These are phyloP conservation scores for Coelomomyces lativittatus DNA, from an alignment of 371 early-diverging fungal species.

Conservation along the genomic window DNA sequence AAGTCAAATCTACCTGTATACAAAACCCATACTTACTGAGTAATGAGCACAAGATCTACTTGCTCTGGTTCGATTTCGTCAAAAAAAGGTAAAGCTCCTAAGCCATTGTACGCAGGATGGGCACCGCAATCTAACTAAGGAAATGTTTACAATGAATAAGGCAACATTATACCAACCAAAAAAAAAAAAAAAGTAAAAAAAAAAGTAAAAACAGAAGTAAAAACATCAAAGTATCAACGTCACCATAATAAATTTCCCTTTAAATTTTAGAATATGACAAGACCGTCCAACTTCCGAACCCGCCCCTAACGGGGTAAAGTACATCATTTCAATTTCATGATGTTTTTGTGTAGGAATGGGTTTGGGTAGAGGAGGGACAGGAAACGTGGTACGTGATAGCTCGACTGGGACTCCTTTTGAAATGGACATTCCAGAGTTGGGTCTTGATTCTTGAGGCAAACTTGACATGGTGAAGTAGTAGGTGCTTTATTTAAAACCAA, in stretches of 20 bases:
- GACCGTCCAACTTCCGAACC: slow-evolving; percentile 99
- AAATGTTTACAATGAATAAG: background rate
- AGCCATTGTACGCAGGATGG: slow-evolving; percentile 95
- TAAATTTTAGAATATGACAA: slow-evolving; percentile 68
- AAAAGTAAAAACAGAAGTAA: slow-evolving; percentile 4
- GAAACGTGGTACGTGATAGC: too few species aligned
- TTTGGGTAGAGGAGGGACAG: too few species aligned
- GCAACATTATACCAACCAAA: too few species aligned
- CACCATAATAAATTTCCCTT: background rate
- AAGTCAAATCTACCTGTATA: too few species aligned
- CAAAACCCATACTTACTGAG: slow-evolving; percentile 68
- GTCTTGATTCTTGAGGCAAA: too few species aligned
- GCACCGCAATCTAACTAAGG: slow-evolving; percentile 92
- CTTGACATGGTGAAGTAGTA: too few species aligned
- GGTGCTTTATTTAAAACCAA: too few species aligned
- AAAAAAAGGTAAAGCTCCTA: slow-evolving; percentile 91
- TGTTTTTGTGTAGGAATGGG: too few species aligned
- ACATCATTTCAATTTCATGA: background rate
- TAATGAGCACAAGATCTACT: slow-evolving; percentile 87
- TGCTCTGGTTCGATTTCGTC: slow-evolving; percentile 88
- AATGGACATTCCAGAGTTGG: too few species aligned
- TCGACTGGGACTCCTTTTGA: too few species aligned
- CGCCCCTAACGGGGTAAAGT: slow-evolving; percentile 88
- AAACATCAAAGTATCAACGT: background rate
- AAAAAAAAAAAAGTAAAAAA: slow-evolving; percentile 5